A percentile compares a stretch with the other conserved stretches of the same genome.
phyloP scores from a whole-genome alignment of 768 basidiomycete species.

The Albatrellus ellisii region DNA sequence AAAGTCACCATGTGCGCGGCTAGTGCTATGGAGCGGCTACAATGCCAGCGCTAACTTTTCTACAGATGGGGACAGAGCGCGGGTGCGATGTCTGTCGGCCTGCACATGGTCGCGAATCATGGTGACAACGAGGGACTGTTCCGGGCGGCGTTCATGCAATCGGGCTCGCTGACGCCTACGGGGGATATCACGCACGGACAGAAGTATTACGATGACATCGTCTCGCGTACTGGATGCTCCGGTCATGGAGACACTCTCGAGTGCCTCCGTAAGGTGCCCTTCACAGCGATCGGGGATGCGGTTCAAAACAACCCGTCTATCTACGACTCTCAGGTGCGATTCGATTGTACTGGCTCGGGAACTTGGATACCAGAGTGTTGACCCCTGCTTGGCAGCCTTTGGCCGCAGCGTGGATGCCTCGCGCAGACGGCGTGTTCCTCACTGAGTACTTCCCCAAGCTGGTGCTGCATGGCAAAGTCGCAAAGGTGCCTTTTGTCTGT shows the following conservation, averaged over 20 bases:
- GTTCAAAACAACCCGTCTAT: conserved; percentile 20
- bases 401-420: conserved; percentile 23
- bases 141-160: conserved; percentile 17
- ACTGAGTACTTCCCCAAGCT: conserved; percentile 20
- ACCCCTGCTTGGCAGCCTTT: conserved; percentile 13
- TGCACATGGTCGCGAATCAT: conserved; percentile 18
- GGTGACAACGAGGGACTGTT: conserved; percentile 15
- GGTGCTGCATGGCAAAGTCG: conserved; percentile 22
- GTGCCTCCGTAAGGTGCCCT: conserved; percentile 28
- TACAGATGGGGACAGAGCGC: conserved; percentile 24
- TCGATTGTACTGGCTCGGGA: too few species aligned
- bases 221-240: conserved; percentile 23
- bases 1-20: conserved; percentile 18
- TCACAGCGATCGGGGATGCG: conserved; percentile 18
- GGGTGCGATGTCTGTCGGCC: conserved; percentile 23
- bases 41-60: neutral
- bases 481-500: conserved; percentile 14
- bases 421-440: conserved; percentile 28
- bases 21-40: neutral
- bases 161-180: conserved; percentile 16
- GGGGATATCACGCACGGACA: conserved; percentile 16
- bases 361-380: neutral
- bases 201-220: conserved; percentile 28
- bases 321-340: conserved; percentile 19
- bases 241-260: conserved; percentile 23